A percentile compares a stretch with the other conserved stretches of the same genome.
phyloP scores from a whole-genome alignment of 2,329 filamentous ascomycete species.

The Curvularia hawaiiensis region DNA sequence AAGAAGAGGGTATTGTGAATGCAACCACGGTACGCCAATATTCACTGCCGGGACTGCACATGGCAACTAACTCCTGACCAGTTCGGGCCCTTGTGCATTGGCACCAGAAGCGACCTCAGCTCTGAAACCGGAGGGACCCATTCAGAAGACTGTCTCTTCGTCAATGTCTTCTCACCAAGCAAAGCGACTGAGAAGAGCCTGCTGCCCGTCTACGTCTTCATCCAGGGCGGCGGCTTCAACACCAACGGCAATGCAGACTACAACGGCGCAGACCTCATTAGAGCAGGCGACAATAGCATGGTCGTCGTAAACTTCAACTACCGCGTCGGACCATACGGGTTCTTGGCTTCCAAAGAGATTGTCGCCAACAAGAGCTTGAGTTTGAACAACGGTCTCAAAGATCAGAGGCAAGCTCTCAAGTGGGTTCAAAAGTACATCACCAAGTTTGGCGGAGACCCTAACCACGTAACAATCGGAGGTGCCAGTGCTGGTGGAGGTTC shows the following conservation, averaged over 20 bases:
- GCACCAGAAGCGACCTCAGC: constrained; percentile 28
- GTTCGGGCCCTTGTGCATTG: constrained; percentile 45
- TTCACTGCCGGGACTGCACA: not conserved
- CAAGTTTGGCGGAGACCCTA: constrained; percentile 48
- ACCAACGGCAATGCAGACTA: constrained; percentile 45
- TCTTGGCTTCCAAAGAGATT: constrained; percentile 43
- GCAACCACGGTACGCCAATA: constrained; percentile 49
- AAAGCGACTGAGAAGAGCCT: constrained; percentile 40
- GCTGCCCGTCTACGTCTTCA: constrained; percentile 49
- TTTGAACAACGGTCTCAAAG: constrained; percentile 47
- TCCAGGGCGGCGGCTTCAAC: constrained; percentile 49
- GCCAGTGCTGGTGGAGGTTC: constrained; percentile 49
- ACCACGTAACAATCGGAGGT: constrained; percentile 47
- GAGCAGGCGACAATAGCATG: constrained; percentile 39
- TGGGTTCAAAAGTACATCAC: constrained; percentile 47
- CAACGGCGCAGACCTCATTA: constrained; percentile 41
- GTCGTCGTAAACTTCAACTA: constrained; percentile 50
- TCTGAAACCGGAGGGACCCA: constrained; percentile 34
- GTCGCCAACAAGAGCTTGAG: constrained; percentile 34
- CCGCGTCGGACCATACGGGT: constrained; percentile 49
- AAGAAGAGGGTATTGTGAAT: constrained; percentile 53
- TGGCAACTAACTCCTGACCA: constrained; percentile 20
- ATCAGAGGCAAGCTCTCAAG: constrained; percentile 44
- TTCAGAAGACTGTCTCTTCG: constrained; percentile 50
- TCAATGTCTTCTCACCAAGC: constrained; percentile 46